Evolutionary conservation across 2,329 filamentous ascomycete species (phyloP).

Genomic region (Apiospora phragmitis): DNA sequence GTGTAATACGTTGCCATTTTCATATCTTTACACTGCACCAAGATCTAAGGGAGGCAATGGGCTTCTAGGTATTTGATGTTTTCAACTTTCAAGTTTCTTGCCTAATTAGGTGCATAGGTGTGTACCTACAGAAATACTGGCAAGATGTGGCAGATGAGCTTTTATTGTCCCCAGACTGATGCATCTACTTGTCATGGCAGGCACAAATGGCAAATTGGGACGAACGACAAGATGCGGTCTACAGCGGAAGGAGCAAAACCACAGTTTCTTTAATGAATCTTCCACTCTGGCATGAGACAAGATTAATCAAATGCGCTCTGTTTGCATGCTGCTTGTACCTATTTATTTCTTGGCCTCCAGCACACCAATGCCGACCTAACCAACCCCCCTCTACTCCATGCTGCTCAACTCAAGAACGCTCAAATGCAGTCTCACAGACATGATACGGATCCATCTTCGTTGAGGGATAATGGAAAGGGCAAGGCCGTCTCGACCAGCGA

Average conservation of each 20-base stretch:
- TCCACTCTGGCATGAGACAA: neutral
- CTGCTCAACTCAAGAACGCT: neutral
- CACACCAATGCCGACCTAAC: neutral
- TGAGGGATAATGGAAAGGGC: conserved; percentile 22
- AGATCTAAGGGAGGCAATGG: neutral
- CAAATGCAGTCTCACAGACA: conserved; percentile 33
- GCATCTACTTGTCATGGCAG: neutral
- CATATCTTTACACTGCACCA: neutral
- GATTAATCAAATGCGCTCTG: neutral
- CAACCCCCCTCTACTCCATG: neutral
- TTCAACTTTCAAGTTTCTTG: neutral
- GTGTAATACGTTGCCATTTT: no score
- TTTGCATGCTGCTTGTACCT: neutral
- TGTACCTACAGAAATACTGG: neutral
- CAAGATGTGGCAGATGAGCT: neutral
- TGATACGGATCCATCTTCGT: conserved; percentile 23
- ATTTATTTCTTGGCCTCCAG: neutral
- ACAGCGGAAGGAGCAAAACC: neutral
- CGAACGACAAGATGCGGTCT: neutral
- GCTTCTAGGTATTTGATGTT: neutral
- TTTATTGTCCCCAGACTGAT: neutral
- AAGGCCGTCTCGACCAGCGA: conserved; percentile 18
- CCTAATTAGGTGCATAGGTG: neutral
- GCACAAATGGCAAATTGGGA: neutral
- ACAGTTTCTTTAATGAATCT: neutral